Base-by-base conservation (phyloP, 306 rosid species). In the Inga leiocalycina region DNA sequence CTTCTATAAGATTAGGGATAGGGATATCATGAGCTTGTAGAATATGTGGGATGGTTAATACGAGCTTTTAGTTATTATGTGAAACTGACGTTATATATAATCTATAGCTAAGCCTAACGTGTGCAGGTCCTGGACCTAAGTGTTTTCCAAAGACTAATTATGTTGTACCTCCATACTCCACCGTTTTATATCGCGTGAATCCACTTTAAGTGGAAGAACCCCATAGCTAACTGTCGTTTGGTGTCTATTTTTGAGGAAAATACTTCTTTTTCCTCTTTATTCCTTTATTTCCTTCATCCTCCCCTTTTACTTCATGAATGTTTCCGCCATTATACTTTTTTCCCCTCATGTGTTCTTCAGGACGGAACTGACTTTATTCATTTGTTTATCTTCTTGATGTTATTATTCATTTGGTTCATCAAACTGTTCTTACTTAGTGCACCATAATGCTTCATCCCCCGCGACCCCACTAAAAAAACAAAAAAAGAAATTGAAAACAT, bases 71-170 rank as follows among this genome's bases (percentile, higher is more conserved):
- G 19, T 41, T 71, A n/a, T 54, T 8, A 17, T 56, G 17, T 17
- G 59, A 52, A 65, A 37, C 27, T 71, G 76, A 32, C 49, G 13
- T 43, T 19, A 44, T 64, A 6, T 20, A 64, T 43, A 43, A 9
- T 13, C 32, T 70, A n/a, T 41, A 44, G 27, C 34, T 71, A 12
- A 10, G 74, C 49, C 30, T 8, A 6, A 44, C 44, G 37, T 44
- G 49, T 22, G 22, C 30, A 54, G 61, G 74, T 66, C 54, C 37
- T 10, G 54, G 65, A 75, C 65, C 65, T 82, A 57, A 12, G 16
- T 59, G 75, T 75, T 80, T 75, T 74, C 30, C 71, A 39, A 70
- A 68, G 34, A 24, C 57, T 71, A 34, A 75, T 35, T 66, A 3
- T 57, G 65, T 32, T 66, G 1, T 45, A 57, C 30, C 48, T 70